Evolutionary conservation across 768 basidiomycete species (phyloP).

Genomic region (Pluteus cervinus): DNA sequence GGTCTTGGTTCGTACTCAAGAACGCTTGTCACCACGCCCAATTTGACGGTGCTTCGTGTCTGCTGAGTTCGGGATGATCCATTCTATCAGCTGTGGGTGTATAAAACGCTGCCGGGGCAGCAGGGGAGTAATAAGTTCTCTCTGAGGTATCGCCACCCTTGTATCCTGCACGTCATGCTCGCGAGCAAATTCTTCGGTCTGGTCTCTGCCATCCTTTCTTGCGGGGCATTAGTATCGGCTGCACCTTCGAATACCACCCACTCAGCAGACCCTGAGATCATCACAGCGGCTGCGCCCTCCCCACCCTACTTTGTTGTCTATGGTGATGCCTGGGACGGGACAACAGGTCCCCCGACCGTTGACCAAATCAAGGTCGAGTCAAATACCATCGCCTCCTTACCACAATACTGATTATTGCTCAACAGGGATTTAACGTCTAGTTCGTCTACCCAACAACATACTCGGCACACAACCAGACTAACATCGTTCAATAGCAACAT

Average conservation of each 20-base stretch:
- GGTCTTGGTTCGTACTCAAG: too few relatives aligned
- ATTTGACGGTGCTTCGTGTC: too few relatives aligned
- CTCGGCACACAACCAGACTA: not conserved
- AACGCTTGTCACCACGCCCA: too few relatives aligned
- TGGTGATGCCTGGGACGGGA: conserved; percentile 35
- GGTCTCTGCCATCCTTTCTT: not conserved
- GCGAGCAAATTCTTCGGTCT: not conserved
- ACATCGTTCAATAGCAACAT: conserved; percentile 25
- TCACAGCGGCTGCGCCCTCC: conserved; percentile 31
- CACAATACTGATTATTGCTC: not conserved
- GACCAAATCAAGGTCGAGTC: conserved; percentile 26
- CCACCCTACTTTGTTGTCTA: conserved; percentile 49
- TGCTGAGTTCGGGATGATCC: too few relatives aligned
- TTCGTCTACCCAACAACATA: not conserved
- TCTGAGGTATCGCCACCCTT: not conserved
- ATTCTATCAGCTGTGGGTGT: too few relatives aligned
- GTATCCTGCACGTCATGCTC: not conserved
- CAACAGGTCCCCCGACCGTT: conserved; percentile 40
- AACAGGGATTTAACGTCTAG: conserved; percentile 4
- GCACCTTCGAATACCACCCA: conserved; percentile 1
- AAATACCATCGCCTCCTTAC: not conserved
- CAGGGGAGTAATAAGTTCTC: too few relatives aligned
- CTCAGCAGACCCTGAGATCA: conserved; percentile 12
- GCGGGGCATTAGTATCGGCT: not conserved
- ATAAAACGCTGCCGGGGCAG: too few relatives aligned